Conservation (phyloP, 306 rosid species). For the Corylus heterophylla region DNA sequence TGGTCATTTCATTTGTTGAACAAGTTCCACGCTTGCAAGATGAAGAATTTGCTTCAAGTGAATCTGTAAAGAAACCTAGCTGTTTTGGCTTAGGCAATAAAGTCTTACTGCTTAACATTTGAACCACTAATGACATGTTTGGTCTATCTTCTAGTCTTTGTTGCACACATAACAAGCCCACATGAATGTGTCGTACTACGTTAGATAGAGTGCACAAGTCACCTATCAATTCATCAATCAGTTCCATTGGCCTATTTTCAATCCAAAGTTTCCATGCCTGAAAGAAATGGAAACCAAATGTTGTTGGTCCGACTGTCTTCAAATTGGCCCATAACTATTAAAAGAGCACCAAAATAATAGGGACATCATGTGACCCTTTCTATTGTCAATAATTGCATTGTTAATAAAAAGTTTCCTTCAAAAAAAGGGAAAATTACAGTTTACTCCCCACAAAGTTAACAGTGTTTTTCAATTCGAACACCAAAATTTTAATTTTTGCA, state of each 20-base stretch:
- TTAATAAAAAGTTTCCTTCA: background rate
- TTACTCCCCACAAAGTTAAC: too few species aligned
- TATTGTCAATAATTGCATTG: background rate
- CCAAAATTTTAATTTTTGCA: too few species aligned
- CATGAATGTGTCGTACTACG: conserved; percentile 43
- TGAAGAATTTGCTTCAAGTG: conserved; percentile 15
- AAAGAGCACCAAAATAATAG: background rate
- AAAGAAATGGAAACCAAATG: background rate
- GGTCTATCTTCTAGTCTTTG: conserved; percentile 53
- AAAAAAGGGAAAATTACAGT: too few species aligned
- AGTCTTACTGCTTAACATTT: conserved; percentile 43
- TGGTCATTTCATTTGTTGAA: conserved; percentile 30
- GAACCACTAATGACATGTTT: conserved; percentile 47
- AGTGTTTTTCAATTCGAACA: too few species aligned
- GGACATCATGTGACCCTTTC: background rate
- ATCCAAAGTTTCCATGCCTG: conserved; percentile 40
- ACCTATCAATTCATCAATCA: conserved; percentile 24
- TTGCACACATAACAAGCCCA: conserved; percentile 58
- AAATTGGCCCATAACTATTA: background rate
- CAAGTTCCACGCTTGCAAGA: background rate
- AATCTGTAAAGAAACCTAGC: conserved; percentile 37
- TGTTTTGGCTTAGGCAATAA: conserved; percentile 49
- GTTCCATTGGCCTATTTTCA: conserved; percentile 1
- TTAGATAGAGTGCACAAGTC: conserved; percentile 5
- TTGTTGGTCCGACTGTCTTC: background rate